Conservation (phyloP, 768 basidiomycete genomes). For the Melanogaster broomeanus region DNA sequence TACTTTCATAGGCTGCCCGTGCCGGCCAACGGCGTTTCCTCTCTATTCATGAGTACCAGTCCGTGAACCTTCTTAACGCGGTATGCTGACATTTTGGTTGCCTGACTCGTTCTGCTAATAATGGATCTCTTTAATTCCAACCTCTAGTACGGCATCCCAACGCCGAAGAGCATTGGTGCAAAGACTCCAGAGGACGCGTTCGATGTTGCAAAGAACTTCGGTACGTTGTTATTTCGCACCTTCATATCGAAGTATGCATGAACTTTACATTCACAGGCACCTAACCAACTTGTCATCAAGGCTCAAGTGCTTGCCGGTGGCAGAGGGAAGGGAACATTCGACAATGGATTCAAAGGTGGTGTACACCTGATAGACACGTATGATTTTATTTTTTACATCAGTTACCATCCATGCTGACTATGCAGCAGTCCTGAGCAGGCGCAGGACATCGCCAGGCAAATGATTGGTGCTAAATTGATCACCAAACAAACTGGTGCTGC, state of each 20-base stretch:
- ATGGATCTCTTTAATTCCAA: conserved; percentile 1
- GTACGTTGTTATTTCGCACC: conserved; percentile 41
- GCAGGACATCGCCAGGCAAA: conserved; percentile 81
- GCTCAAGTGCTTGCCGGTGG: conserved; percentile 99
- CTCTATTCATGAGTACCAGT: conserved; percentile 98
- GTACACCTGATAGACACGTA: conserved; percentile 93
- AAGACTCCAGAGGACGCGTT: conserved; percentile 88
- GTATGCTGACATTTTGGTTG: conserved; percentile 43
- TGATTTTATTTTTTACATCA: conserved; percentile 2
- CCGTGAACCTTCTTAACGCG: conserved; percentile 90
- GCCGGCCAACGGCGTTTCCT: conserved; percentile 87
- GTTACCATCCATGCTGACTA: conserved; percentile 7
- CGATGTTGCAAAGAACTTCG: conserved; percentile 86
- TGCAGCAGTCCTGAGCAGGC: conserved; percentile 78
- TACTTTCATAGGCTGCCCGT: conserved; percentile 55
- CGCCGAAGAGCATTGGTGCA: conserved; percentile 88
- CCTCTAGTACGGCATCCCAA: conserved; percentile 88
- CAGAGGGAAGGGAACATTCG: conserved; percentile 96
- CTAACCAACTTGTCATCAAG: conserved; percentile 89
- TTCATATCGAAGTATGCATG: neutral
- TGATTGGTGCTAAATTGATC: conserved; percentile 94
- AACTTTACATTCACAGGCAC: conserved; percentile 47
- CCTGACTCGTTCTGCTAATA: neutral
- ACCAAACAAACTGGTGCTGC: conserved; percentile 97
- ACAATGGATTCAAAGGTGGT: conserved; percentile 95